Evolutionary conservation across 78 protist species (phyloP).

Genomic region (Dictyostelium capitatum): DNA sequence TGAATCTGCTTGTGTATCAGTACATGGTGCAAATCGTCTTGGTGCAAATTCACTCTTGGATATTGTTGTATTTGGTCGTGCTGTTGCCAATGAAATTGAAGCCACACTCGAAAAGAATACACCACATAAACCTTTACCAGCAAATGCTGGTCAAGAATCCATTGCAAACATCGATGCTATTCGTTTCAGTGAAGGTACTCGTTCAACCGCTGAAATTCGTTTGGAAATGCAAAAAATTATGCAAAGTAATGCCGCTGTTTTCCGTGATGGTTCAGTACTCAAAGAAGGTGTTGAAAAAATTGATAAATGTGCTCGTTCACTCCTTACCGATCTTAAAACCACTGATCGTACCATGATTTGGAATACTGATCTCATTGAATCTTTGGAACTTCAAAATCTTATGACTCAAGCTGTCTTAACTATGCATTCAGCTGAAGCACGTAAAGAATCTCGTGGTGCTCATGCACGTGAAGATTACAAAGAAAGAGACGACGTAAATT

Average conservation of each 20-base stretch:
- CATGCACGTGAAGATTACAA: constrained; percentile 99
- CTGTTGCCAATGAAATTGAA: constrained; percentile 88
- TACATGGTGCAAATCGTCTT: constrained; percentile 99
- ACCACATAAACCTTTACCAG: constrained; percentile 84
- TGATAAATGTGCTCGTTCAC: constrained; percentile 74
- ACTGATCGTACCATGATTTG: constrained; percentile 84
- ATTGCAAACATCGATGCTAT: constrained; percentile 94
- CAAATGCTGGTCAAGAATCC: constrained; percentile 92
- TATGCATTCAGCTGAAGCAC: constrained; percentile 95
- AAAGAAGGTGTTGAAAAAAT: constrained; percentile 91
- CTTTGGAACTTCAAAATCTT: constrained; percentile 98
- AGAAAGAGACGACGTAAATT: constrained; percentile 94
- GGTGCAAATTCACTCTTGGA: constrained; percentile 99
- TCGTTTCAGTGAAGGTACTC: constrained; percentile 91
- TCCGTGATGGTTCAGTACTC: constrained; percentile 89
- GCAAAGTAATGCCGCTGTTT: constrained; percentile 97
- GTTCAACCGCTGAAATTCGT: constrained; percentile 92
- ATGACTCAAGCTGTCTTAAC: constrained; percentile 94
- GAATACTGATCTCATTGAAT: constrained; percentile 98
- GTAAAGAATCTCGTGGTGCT: constrained; percentile 99
- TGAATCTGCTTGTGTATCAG: constrained; percentile 97
- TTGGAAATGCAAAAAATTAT: constrained; percentile 92
- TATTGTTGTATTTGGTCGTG: constrained; percentile 99
- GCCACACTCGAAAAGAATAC: constrained; percentile 65
- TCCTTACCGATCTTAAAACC: constrained; percentile 83